Base-by-base conservation (phyloP, 208 protist species). In the Trypanosoma brucei region DNA sequence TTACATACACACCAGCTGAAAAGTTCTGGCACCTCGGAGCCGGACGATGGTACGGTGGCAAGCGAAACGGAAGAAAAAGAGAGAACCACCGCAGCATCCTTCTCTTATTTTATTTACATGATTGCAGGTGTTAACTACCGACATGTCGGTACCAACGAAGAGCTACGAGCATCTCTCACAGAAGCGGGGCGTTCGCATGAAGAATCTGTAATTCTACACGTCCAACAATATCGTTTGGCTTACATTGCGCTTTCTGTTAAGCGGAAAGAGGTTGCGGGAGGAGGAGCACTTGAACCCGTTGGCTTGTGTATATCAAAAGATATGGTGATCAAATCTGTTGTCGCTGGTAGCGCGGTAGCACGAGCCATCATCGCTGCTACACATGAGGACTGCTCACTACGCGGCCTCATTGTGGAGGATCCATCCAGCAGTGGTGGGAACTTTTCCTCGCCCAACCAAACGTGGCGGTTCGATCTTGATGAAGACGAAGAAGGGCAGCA, bases 161-260 rank as follows among this genome's bases (percentile, higher is more conserved):
- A 61, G 34, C 46, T 68, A 13, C 63, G 59, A 55, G 36, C 62
- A 7, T 66, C 59, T 7, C 57, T 70, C 13, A 52, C 70, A 9
- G 60, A 36, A 2, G 71, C 71, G 2, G 46, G 72, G 1, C n/a
- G 22, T 38, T 52, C 65, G 9, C 8, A 31, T 11, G 37, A 56
- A 44, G 82, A 92, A 54, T 75, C 81, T 0, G 70, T 91, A 22
- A 84, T 80, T 50, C 61, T 93, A 35, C 62, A 73, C 5, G 77
- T 93, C 13, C 81, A 76, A 4, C 83, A 90, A 62, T 80, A 80
- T 56, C 65, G 72, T 9, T 75, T 93, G 42, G 66, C 76, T 35
- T 76, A 80, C 3, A 59, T 90, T 9, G 58, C 75, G 40, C 8
- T 82, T 9, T 58, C 40, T 3, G 71, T 88, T 31, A 55, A 68